Base-by-base conservation (phyloP, 306 rosid genomes). In the Ammopiptanthus mongolicus region DNA sequence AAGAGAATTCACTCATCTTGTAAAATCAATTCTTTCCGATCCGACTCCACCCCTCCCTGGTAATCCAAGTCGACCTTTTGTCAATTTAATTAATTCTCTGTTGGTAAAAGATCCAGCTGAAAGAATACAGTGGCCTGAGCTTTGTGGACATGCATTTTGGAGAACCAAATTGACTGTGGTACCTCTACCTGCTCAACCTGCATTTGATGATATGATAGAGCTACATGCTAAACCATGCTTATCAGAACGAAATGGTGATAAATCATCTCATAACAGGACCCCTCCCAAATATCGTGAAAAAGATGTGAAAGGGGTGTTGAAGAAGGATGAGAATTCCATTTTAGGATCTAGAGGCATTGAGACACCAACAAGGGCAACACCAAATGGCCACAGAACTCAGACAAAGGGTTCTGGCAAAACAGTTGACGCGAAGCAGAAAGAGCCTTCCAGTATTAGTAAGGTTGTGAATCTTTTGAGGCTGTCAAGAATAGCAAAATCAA, bases 101-200 rank as follows among this genome's bases (percentile, higher is more conserved):
- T 80, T 95, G 85, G 89, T 91, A 36, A 95, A 95, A 86, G 97
- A 95, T 74, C 99, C 99, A 57, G 93, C 93, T 57, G 97, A 95
- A 85, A 89, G 99, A 85, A 87, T 95, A 79, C 96, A 84, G 61
- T 92, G 97, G 97, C 75, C 90, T 29, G 97, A 95, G 81, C 93
- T 95, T 81, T 95, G 97, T 60, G 91, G 88, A 37, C 97, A 95
- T 78, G 97, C 97, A 42, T 89, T 92, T 69, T 95, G 99, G 99
- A 77, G 84, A 80, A 81, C 92, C 48, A 95, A 92, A 82, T 61
- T 90, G 39, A 52, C 80, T 82, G 59, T 29, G 63, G 80, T 87
- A 56, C 56, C 93, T 75, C 77, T 92, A 34, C 99, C 99, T 75
- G 82, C 97, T 51, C 97, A 95, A 80, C 96, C 97, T 85, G 97